These are phyloP conservation scores for Aspergillus transmontanensis DNA, from an alignment of 2,329 filamentous ascomycete genomes.

Conservation along the genomic window DNA sequence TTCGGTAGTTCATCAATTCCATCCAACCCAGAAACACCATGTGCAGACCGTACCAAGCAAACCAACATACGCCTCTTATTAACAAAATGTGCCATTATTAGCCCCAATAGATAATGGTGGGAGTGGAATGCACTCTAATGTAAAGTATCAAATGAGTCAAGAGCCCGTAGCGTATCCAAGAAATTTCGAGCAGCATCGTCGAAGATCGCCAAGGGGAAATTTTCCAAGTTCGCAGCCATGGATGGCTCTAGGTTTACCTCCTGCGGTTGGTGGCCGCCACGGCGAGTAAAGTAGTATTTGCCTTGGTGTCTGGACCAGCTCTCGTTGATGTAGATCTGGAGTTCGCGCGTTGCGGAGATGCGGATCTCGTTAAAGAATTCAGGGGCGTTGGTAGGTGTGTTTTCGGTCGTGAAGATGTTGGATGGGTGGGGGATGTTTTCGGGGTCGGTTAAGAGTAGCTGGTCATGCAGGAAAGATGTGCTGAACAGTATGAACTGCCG, in stretches of 20 bases:
- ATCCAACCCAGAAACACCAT: neutral
- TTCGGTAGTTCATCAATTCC: neutral
- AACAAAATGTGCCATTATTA: neutral
- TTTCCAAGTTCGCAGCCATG: slow-evolving; percentile 22
- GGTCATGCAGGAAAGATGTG: slow-evolving; percentile 28
- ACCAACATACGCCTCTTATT: neutral
- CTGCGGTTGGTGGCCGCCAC: slow-evolving; percentile 46
- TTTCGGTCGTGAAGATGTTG: neutral
- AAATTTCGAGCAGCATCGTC: slow-evolving; percentile 21
- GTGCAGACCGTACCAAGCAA: neutral
- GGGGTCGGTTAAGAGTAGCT: slow-evolving; percentile 13
- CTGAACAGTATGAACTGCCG: slow-evolving; percentile 41
- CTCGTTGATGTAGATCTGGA: slow-evolving; percentile 46
- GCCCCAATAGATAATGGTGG: neutral
- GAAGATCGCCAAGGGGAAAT: slow-evolving; percentile 24
- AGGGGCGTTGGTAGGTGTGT: slow-evolving; percentile 2
- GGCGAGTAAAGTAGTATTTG: slow-evolving; percentile 50
- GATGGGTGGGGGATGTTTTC: slow-evolving; percentile 3
- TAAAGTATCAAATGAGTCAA: slow-evolving; percentile 18
- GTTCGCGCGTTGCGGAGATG: slow-evolving; percentile 42
- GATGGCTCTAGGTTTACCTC: slow-evolving; percentile 46
- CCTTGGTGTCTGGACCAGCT: slow-evolving; percentile 51
- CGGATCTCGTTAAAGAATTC: slow-evolving; percentile 28
- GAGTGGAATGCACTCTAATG: neutral
- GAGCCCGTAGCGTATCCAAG: slow-evolving; percentile 10